Conservation (phyloP, 2,329 filamentous ascomycete genomes). For the Nemania sp. region DNA sequence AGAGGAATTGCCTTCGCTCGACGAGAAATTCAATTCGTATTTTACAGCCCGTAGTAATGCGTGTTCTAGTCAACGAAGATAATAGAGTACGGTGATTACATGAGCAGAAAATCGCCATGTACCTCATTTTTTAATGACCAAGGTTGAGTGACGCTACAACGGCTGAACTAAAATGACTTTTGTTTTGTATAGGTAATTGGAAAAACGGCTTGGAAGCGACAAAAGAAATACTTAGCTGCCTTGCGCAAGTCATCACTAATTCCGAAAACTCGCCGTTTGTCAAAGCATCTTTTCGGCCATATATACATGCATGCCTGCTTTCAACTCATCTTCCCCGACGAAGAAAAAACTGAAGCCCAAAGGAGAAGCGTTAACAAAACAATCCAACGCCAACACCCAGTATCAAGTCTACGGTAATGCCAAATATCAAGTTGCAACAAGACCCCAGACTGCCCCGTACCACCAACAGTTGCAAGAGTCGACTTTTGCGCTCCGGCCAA, state of each 20-base stretch:
- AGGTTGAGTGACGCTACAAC: background rate
- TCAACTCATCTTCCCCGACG: slow-evolving; percentile 9
- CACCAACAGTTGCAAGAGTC: background rate
- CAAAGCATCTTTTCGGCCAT: slow-evolving; percentile 26
- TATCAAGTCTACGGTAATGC: slow-evolving; percentile 29
- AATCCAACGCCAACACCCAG: slow-evolving; percentile 26
- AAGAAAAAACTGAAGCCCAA: background rate
- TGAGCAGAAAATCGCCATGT: background rate
- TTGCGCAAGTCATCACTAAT: slow-evolving; percentile 41
- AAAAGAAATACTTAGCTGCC: slow-evolving; percentile 32
- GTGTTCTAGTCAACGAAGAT: too few species aligned
- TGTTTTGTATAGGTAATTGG: background rate
- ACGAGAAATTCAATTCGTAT: too few species aligned
- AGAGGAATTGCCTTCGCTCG: background rate
- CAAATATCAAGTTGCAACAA: slow-evolving; percentile 11
- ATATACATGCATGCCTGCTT: slow-evolving; percentile 31
- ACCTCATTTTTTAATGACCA: background rate
- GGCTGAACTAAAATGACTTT: background rate
- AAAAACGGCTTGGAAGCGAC: background rate
- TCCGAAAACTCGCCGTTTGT: slow-evolving; percentile 8
- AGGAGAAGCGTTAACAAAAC: slow-evolving; percentile 7
- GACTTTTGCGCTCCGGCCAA: slow-evolving; percentile 1
- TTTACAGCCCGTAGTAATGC: too few species aligned
- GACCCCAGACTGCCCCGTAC: background rate
- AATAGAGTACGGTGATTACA: background rate